Conservation (phyloP, 768 basidiomycete species). For the Flagelloscypha sp. region DNA sequence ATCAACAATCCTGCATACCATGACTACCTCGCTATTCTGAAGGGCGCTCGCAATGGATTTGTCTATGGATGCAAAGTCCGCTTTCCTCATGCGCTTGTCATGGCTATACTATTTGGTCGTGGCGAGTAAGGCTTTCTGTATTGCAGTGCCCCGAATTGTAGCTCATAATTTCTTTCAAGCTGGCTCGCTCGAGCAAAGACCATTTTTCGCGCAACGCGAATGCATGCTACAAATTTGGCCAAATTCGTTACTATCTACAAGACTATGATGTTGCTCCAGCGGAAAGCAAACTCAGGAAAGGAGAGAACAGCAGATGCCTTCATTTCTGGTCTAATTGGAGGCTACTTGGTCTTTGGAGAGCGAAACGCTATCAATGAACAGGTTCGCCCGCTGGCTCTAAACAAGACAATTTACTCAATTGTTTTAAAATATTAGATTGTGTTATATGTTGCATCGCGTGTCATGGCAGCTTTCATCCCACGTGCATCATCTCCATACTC, state of each 20-base stretch:
- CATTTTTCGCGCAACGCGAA: constrained; percentile 80
- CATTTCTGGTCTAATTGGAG: constrained; percentile 86
- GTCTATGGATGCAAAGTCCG: constrained; percentile 88
- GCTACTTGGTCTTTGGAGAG: constrained; percentile 83
- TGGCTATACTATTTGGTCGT: constrained; percentile 89
- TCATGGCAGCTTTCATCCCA: constrained; percentile 86
- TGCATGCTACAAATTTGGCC: constrained; percentile 86
- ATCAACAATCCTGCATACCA: constrained; percentile 71
- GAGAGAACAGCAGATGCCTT: constrained; percentile 78
- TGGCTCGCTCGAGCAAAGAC: constrained; percentile 57
- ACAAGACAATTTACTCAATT: constrained; percentile 7
- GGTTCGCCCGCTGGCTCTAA: constrained; percentile 34
- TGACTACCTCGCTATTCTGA: constrained; percentile 87
- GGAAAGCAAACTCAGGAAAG: constrained; percentile 74
- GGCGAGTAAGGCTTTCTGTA: constrained; percentile 61
- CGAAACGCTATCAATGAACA: constrained; percentile 87
- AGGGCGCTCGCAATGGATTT: constrained; percentile 87
- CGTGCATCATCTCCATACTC: constrained; percentile 55
- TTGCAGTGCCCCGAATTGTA: constrained; percentile 4
- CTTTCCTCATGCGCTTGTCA: constrained; percentile 93
- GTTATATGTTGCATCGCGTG: constrained; percentile 89
- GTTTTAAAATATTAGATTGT: constrained; percentile 58
- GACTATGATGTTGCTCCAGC: constrained; percentile 72
- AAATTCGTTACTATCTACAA: constrained; percentile 96
- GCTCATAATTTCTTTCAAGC: constrained; percentile 28